Evolutionary conservation across 805 yeast genomes (phyloP).

Genomic region (Saturnispora kantuleensis): DNA sequence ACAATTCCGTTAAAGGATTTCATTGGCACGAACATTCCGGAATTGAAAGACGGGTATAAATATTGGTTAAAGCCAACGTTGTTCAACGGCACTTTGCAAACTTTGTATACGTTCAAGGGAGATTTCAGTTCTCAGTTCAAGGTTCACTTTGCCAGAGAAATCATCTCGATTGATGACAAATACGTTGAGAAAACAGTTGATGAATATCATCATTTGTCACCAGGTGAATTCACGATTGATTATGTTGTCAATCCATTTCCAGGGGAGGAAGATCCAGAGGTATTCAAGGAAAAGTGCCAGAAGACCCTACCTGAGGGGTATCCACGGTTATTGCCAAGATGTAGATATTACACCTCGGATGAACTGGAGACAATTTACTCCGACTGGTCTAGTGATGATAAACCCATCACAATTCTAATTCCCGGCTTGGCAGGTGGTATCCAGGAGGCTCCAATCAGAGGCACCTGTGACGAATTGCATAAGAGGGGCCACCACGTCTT

Average conservation of each 20-base stretch:
- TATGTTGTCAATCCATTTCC: slow-evolving; percentile 31
- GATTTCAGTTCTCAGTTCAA: slow-evolving; percentile 33
- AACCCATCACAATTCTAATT: slow-evolving; percentile 50
- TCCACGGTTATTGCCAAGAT: slow-evolving; percentile 60
- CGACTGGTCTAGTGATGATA: slow-evolving; percentile 28
- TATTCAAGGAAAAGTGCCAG: slow-evolving; percentile 23
- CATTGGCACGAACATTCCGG: slow-evolving; percentile 31
- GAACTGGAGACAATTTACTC: slow-evolving; percentile 30
- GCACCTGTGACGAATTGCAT: slow-evolving; percentile 38
- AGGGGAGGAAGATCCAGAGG: slow-evolving; percentile 13
- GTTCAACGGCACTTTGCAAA: slow-evolving; percentile 40
- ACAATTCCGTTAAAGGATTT: slow-evolving; percentile 27
- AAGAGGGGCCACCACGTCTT: slow-evolving; percentile 41
- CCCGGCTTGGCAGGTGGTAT: slow-evolving; percentile 81
- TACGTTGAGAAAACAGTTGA: slow-evolving; percentile 4
- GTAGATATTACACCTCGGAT: slow-evolving; percentile 44
- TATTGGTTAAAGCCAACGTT: slow-evolving; percentile 37
- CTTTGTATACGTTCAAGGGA: slow-evolving; percentile 37
- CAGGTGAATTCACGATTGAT: slow-evolving; percentile 40
- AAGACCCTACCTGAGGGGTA: slow-evolving; percentile 40
- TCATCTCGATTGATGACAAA: slow-evolving; percentile 27
- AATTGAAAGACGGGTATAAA: slow-evolving; percentile 29
- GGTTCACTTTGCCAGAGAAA: slow-evolving; percentile 36
- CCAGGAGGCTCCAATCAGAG: slow-evolving; percentile 61
- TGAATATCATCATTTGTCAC: slow-evolving; percentile 13